phyloP scores from a whole-genome alignment of 2,329 filamentous ascomycete species.

The Canariomyces notabilis region DNA sequence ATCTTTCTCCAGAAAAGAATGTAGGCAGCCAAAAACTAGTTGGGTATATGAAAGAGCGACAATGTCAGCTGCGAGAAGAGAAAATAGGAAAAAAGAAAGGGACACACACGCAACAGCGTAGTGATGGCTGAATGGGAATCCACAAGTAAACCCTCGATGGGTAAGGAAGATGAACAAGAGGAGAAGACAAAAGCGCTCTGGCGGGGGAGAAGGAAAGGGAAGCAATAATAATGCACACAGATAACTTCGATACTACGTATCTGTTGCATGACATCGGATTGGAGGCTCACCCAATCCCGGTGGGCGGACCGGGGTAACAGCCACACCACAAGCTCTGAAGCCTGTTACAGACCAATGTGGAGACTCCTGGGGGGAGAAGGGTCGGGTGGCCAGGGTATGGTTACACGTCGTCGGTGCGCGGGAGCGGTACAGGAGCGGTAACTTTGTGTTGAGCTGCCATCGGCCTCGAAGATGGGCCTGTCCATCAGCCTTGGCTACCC shows the following conservation, averaged over 20 bases:
- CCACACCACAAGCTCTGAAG: constrained; percentile 34
- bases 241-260: constrained; percentile 13
- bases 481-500: background rate
- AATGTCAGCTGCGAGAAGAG: constrained; percentile 38
- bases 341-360: constrained; percentile 37
- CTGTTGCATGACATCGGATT: constrained; percentile 30
- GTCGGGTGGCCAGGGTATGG: constrained; percentile 26
- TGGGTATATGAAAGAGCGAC: constrained; percentile 40
- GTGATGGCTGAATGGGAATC: constrained; percentile 23
- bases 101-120: constrained; percentile 31
- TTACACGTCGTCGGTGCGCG: too few relatives aligned
- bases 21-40: constrained; percentile 55
- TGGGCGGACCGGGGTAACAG: constrained; percentile 30
- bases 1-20: constrained; percentile 42
- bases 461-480: constrained; percentile 6
- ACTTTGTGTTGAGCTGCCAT: constrained; percentile 4
- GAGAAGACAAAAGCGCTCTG: constrained; percentile 21
- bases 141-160: constrained; percentile 24
- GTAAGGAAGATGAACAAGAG: constrained; percentile 26
- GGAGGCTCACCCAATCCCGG: constrained; percentile 32
- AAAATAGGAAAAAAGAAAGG: constrained; percentile 31
- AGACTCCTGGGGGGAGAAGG: constrained; percentile 22
- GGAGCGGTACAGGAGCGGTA: constrained; percentile 7
- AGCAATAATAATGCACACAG: constrained; percentile 38
- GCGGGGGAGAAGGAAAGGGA: constrained; percentile 29